Evolutionary conservation across 163 green algal species (phyloP), one percentile per base, ranked within the genome.

Genomic region (Coccomyxa subellipsoidea): DNA sequence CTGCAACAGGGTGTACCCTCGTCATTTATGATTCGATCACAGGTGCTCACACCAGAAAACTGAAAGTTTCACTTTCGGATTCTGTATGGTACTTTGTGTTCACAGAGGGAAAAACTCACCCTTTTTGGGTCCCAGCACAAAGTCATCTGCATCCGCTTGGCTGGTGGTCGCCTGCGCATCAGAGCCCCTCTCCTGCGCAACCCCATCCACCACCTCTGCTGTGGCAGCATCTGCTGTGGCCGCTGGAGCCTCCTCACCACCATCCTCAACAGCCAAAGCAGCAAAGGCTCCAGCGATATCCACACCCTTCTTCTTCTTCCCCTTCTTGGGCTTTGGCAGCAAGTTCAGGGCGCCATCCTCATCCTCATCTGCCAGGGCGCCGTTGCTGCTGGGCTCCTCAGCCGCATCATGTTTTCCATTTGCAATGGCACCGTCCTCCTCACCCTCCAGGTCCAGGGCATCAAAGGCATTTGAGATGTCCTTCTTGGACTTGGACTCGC

Each of bases 401-500:
- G 2, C 29, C 10, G 1, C 66, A 8, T 18, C 18, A 12, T 32
- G 29, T 36, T 18, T 23, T 18, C 66, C 66, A 73, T 73, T 73
- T 27, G 71, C 32, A 0, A 78, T 78, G 32, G 36, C 54, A 54
- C 32, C 75, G 1, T 85, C 76, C 40, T 79, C 83, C 36, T 87
- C 79, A 35, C 81, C 83, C 38, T 90, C 84, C 32, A 88, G 77
- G 27, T 59, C 86, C 53, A 92, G 83, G 12, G 85, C 83, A 69
- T 86, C 88, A 83, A 92, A 92, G 21, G 86, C 79, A 38, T 69
- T 80, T 27, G 66, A 10, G 27, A 73, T 70, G n/a, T 59, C 69
- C 54, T 59, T 66, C 37, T 80, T 72, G 38, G 10, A 36, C 66
- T 73, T 73, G 5, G 47, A 59, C 47, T 34, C 32, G 66, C 66